Evolutionary conservation across 768 basidiomycete genomes (phyloP).

Genomic region (Hericium rajendrae): DNA sequence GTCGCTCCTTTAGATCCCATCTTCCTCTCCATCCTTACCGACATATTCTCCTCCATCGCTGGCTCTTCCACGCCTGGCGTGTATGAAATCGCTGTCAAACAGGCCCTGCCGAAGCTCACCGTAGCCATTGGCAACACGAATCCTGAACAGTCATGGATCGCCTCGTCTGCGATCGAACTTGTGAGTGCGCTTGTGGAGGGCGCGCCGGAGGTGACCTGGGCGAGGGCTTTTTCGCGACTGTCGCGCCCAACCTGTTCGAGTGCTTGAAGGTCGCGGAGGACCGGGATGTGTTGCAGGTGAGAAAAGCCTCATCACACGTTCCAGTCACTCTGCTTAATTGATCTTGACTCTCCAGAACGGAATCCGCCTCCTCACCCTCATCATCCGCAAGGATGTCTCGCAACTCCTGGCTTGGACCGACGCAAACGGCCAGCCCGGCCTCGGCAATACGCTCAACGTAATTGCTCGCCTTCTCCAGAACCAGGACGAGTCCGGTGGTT

Average conservation of each 20-base stretch:
- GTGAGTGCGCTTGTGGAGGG: slow-evolving; percentile 64
- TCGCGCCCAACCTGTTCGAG: slow-evolving; percentile 69
- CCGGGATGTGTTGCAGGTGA: slow-evolving; percentile 73
- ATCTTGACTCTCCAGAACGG: slow-evolving; percentile 48
- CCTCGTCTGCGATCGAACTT: slow-evolving; percentile 76
- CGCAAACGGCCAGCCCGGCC: slow-evolving; percentile 56
- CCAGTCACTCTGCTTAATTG: not conserved
- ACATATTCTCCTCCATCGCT: slow-evolving; percentile 67
- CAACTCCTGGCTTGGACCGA: slow-evolving; percentile 77
- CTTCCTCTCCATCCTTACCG: slow-evolving; percentile 75
- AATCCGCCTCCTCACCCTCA: slow-evolving; percentile 66
- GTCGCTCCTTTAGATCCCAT: slow-evolving; percentile 60
- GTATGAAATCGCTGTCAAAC: slow-evolving; percentile 63
- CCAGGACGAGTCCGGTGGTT: slow-evolving; percentile 85
- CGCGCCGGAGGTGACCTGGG: slow-evolving; percentile 58
- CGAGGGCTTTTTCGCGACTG: slow-evolving; percentile 64
- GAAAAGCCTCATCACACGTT: not conserved
- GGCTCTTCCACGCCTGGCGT: slow-evolving; percentile 47
- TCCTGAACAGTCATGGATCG: slow-evolving; percentile 61
- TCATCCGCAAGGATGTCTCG: slow-evolving; percentile 79
- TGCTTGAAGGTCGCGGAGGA: slow-evolving; percentile 68
- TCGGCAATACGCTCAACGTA: slow-evolving; percentile 63
- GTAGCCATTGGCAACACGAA: slow-evolving; percentile 49
- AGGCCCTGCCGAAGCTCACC: slow-evolving; percentile 66
- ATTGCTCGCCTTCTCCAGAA: slow-evolving; percentile 70